Conservation (phyloP, 495 filamentous ascomycete genomes). For the Letharia columbiana region DNA sequence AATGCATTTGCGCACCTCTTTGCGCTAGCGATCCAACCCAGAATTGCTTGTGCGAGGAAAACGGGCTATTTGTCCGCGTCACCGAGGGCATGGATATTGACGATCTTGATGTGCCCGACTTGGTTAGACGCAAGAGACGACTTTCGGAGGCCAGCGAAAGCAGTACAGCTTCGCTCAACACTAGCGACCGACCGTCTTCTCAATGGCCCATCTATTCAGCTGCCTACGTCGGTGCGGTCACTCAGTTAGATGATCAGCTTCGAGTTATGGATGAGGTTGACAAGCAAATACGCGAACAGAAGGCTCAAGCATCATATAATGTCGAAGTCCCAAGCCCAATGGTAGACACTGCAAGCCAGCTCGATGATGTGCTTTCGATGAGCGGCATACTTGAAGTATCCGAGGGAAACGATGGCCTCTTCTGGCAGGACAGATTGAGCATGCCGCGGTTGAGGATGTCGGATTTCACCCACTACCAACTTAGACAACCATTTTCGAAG, state of each 20-base stretch:
- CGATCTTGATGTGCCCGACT: conserved; percentile 22
- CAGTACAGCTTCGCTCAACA: conserved; percentile 5
- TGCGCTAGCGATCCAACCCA: conserved; percentile 21
- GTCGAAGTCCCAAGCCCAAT: neutral
- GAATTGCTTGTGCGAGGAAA: conserved; percentile 23
- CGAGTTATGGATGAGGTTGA: neutral
- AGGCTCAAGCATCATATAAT: neutral
- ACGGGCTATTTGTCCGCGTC: conserved; percentile 19
- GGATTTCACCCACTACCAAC: conserved; percentile 8
- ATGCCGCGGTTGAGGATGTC: neutral
- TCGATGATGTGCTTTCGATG: neutral
- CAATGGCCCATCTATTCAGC: neutral
- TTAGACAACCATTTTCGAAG: conserved; percentile 18
- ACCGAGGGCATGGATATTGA: conserved; percentile 23
- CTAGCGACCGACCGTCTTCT: neutral
- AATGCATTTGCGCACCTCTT: conserved; percentile 20
- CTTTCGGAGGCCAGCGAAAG: conserved; percentile 6
- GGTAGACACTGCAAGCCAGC: neutral
- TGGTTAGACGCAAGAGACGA: conserved; percentile 12
- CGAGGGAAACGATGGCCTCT: neutral
- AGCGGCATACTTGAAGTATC: neutral
- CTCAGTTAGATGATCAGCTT: neutral
- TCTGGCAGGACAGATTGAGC: neutral
- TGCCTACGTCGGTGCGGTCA: neutral
- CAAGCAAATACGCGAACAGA: neutral